Percentiles rank a stretch among this genome's conserved stretches.
phyloP scores from a whole-genome alignment of 768 basidiomycete species.

The Amyloporia xantha region DNA sequence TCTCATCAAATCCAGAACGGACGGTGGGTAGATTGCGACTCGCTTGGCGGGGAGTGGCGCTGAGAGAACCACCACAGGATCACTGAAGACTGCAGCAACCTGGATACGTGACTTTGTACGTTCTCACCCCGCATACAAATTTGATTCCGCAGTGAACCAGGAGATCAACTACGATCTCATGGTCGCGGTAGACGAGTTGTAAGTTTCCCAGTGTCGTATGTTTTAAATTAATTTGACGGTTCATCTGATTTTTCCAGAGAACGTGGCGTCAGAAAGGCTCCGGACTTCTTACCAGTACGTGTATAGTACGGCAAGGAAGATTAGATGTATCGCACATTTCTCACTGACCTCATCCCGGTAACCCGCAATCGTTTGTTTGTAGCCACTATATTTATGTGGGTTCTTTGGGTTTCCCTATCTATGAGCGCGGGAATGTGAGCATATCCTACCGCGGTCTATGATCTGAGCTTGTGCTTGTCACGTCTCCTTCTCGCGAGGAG shows the following conservation, averaged over 20 bases:
- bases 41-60: neutral
- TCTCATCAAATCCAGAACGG: conserved; percentile 68
- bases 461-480: too few relatives aligned
- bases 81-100: conserved; percentile 77
- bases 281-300: conserved; percentile 50
- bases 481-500: too few relatives aligned
- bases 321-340: too few relatives aligned
- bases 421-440: too few relatives aligned
- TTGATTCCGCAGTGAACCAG: conserved; percentile 86
- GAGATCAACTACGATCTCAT: conserved; percentile 94
- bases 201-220: conserved; percentile 26
- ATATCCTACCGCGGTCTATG: too few relatives aligned
- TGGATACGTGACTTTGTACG: conserved; percentile 94
- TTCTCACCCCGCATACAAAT: conserved; percentile 84
- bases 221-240: neutral
- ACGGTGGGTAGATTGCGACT: conserved; percentile 45
- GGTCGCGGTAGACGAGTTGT: conserved; percentile 88
- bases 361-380: too few relatives aligned
- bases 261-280: conserved; percentile 54
- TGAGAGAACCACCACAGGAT: conserved; percentile 39
- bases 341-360: neutral
- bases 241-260: conserved; percentile 39
- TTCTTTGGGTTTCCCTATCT: too few relatives aligned
- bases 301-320: too few relatives aligned
- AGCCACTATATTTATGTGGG: too few relatives aligned